These are phyloP conservation scores for Yamadazyma nakazawae DNA, from an alignment of 805 yeast species.

Conservation along the genomic window DNA sequence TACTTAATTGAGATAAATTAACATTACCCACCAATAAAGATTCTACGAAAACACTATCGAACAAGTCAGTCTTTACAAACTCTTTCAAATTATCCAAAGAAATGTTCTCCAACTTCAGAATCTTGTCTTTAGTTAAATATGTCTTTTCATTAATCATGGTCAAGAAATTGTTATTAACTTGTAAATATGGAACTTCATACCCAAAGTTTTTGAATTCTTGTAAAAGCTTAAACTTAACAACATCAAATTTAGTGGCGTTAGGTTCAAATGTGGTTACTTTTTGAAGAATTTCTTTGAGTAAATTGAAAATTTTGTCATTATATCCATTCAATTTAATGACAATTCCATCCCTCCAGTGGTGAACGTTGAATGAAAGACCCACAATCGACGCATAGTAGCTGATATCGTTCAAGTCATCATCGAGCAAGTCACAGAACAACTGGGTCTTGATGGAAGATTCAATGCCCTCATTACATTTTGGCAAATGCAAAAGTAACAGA, in stretches of 20 bases:
- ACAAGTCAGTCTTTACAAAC: conserved; percentile 43
- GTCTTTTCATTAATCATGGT: conserved; percentile 68
- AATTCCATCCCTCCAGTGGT: conserved; percentile 66
- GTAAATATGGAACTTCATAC: conserved; percentile 73
- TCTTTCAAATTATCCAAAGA: conserved; percentile 47
- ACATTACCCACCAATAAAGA: conserved; percentile 76
- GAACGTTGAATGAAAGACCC: conserved; percentile 59
- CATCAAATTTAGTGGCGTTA: conserved; percentile 56
- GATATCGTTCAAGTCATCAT: conserved; percentile 70
- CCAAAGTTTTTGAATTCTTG: conserved; percentile 69
- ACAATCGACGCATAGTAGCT: conserved; percentile 85
- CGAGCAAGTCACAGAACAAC: conserved; percentile 65
- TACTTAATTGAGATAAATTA: conserved; percentile 43
- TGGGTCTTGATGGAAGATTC: conserved; percentile 54
- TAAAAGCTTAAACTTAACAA: conserved; percentile 59
- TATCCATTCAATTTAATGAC: conserved; percentile 71
- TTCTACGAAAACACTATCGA: conserved; percentile 64
- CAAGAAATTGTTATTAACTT: conserved; percentile 61
- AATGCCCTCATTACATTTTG: conserved; percentile 60
- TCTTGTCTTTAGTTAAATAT: conserved; percentile 62
- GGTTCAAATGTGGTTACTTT: conserved; percentile 51
- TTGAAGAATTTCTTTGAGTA: conserved; percentile 58
- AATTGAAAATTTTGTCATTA: conserved; percentile 69
- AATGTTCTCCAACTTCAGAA: conserved; percentile 42
- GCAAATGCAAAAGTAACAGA: conserved; percentile 60